Evolutionary conservation across 352 stramenopile genomes (phyloP), one percentile per base, ranked within the genome.

Genomic region (Phytophthora vignae): DNA sequence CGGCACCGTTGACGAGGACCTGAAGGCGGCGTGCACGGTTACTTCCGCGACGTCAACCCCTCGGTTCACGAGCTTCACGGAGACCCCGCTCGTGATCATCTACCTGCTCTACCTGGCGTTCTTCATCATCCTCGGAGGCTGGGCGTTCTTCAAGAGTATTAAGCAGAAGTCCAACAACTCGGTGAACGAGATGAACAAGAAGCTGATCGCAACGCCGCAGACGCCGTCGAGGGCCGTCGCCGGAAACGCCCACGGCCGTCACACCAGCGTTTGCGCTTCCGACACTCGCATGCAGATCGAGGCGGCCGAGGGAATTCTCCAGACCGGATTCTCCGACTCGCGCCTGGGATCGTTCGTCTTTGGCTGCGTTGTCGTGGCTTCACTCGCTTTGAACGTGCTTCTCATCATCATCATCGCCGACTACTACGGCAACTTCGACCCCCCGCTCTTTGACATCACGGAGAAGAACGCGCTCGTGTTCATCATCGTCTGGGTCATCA

Each of bases 401-500:
- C 55, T 90, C 55, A 75, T 91, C 33, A 44, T 83, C n/a, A 65
- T 84, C 36, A 88, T 84, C 21, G 42, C 64, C 36, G 83, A 91
- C 65, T 84, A 86, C 73, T 84, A 83, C 58, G 75, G 71, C 64
- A 67, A 75, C 38, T 84, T 84, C 54, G 46, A 60, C n/a, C 75
- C 67, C 3, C 56, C 60, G 36, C 68, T 79, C 4, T 76, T 82
- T 38, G 64, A 77, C 38, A 40, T 40, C 1, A 57, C 21, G 0
- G 55, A 77, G 42, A 57, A 78, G 29, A 78, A 67, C 38, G 60
- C 71, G 6, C 33, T 64, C 25, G 58, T 73, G 10, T 83, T 81
- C 31, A 70, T 83, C 56, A 15, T 83, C 14, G 48, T 76, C 0
- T 83, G 76, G 73, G 17, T 73, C 48, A 31, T 60, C n/a, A 56